Evolutionary conservation across 192 early-diverging fungal species (phyloP), one percentile per base, ranked within the genome.

Genomic region (Cladochytrium replicatum): DNA sequence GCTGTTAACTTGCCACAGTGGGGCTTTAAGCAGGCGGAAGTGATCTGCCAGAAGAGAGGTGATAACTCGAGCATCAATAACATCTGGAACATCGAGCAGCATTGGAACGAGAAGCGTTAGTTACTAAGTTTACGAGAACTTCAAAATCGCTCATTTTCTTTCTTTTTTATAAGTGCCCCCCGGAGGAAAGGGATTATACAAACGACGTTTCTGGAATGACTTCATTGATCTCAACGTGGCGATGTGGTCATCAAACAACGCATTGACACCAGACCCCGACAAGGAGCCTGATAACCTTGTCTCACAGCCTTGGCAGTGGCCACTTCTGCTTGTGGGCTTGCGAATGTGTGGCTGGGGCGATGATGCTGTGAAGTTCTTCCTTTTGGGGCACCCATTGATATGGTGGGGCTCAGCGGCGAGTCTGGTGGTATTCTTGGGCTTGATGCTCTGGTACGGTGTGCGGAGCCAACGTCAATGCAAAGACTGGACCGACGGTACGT

Each of bases 181-280:
- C 13, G 88, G 85, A 30, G 67, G 68, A 19, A 50, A 61, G 4
- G 63, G 58, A 6, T 64, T 72, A 3, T 88, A 84, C 64, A 82
- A 69, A 43, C 77, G 86, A 26, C 68, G 67, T 22, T 97, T 97
- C 58, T 63, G 87, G 50, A 68, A 75, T 43, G 83, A 96, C 62
- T 88, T 96, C 64, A 70, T 80, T 47, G 87, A 89, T 49, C 67
- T 96, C 48, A 97, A 97, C 56, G 78, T 87, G 8, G 89, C 85
- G 13, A 98, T 98, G 94, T 93, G 88, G 81, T 85, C 83, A 1
- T 84, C 85, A 13, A 99, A 99, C 75, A 99, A 97, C 57, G 93
- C 91, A 6, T 64, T 99, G 49, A 74, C 87, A 29, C 89, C 89
- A 0, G 88, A 96, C 58, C 84, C 82, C 13, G 88, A 96, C 65